Base-by-base conservation (phyloP, 495 filamentous ascomycete species). In the Neurospora sp. region DNA sequence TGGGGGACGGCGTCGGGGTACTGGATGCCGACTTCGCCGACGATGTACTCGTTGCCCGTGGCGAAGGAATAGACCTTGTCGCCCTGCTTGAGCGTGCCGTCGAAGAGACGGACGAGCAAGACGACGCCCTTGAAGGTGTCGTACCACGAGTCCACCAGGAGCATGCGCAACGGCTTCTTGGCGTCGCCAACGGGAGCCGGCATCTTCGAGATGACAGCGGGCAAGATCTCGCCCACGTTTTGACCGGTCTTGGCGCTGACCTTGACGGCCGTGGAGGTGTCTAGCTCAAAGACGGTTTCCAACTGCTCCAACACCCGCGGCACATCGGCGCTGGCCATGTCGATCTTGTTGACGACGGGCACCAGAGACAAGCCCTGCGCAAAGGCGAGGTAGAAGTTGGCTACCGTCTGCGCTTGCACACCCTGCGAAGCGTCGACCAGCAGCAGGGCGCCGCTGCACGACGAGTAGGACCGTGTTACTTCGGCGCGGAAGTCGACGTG, bases 111-210 rank as follows among this genome's bases (percentile, higher is more conserved):
- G 41, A 99, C 93, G 10, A 99, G 86, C 70, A 97, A 87, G 44
- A 99, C 93, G 37, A 99, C 96, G 20, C 96, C 96, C 75, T 92
- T 93, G 82, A 97, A 99, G 66, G 89, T 93, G 74, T 96, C 93
- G 79, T 99, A 99, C 96, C 96, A 99, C 8, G 94, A 97, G 79
- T 99, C 96, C 54, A 99, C 94, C 27, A 99, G 89, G 8, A 99
- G 83, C 84, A 98, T 89, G 44, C 92, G 88, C 39, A 98, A 82
- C 18, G 93, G 92, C 76, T 88, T 91, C 10, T 79, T 84, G 69
- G 83, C 79, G 76, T 94, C 90, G n/a, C 94, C 94, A 3, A 87
- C 82, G 5, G 94, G 94, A 82, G 89, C 86, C 23, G 96, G 94
- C 16, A 98, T 90, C 46, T 92, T 86, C 74, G 96, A 91, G 40